Evolutionary conservation across 257 asterid genomes (phyloP).

Genomic region (Capsicum pubescens): DNA sequence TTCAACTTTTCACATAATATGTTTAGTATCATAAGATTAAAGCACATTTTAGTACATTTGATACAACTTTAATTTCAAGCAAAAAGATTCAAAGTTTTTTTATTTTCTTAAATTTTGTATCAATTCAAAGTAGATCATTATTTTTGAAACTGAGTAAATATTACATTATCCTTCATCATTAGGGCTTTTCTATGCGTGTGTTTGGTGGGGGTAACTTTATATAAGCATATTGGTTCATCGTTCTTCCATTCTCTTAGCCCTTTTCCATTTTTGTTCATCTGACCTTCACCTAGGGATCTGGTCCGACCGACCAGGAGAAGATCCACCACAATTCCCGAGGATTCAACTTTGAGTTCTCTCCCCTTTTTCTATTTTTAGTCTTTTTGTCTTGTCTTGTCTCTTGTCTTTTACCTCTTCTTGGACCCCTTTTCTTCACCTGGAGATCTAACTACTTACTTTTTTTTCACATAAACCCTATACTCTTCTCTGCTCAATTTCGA

Average conservation of each 20-base stretch:
- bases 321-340: slow-evolving; percentile 70
- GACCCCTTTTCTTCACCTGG: background rate
- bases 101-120: too few relatives aligned
- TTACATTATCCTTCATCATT: slow-evolving; percentile 56
- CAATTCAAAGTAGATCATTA: too few relatives aligned
- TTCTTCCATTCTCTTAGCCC: slow-evolving; percentile 41
- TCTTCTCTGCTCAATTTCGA: background rate
- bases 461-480: background rate
- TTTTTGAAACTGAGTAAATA: too few relatives aligned
- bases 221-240: slow-evolving; percentile 39
- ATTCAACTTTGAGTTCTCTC: background rate
- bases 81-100: too few relatives aligned
- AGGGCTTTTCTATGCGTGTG: slow-evolving; percentile 51
- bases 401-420: slow-evolving; percentile 13
- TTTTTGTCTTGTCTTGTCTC: slow-evolving; percentile 39
- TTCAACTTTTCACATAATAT: too few relatives aligned
- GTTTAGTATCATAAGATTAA: too few relatives aligned
- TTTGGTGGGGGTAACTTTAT: slow-evolving; percentile 36
- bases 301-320: slow-evolving; percentile 38
- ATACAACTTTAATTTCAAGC: too few relatives aligned
- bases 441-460: background rate
- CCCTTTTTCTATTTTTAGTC: background rate
- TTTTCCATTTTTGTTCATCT: slow-evolving; percentile 25
- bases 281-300: slow-evolving; percentile 47
- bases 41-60: too few relatives aligned